Conservation (phyloP, 768 basidiomycete species). For the Termitomyces bulborhizus region DNA sequence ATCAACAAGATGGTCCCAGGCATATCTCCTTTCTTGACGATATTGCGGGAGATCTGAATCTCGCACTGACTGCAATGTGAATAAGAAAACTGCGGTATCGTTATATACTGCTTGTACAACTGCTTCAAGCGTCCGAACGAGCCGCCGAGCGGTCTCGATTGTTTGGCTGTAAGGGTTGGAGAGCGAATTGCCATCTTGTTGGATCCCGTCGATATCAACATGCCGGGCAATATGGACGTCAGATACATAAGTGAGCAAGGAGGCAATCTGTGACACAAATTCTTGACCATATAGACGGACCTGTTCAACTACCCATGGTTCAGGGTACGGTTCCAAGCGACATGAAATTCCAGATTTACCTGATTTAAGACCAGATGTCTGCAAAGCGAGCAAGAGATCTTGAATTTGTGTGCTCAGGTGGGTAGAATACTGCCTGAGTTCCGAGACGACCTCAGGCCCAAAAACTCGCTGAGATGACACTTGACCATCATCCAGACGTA, state of each 20-base stretch:
- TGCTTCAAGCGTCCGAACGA: constrained; percentile 67
- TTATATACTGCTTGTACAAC: constrained; percentile 72
- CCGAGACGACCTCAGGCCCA: constrained; percentile 44
- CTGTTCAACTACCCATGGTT: constrained; percentile 29
- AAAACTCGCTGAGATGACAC: constrained; percentile 43
- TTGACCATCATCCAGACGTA: constrained; percentile 45
- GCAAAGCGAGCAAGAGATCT: constrained; percentile 27
- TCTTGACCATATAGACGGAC: constrained; percentile 39
- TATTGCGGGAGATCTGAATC: constrained; percentile 26
- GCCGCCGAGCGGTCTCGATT: constrained; percentile 60
- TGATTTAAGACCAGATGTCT: constrained; percentile 26
- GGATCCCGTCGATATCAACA: constrained; percentile 78
- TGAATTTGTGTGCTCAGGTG: constrained; percentile 47
- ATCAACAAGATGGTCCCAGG: constrained; percentile 42
- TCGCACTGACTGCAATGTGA: constrained; percentile 49
- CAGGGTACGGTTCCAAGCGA: background rate
- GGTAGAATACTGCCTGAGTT: constrained; percentile 41
- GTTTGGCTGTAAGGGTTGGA: constrained; percentile 54
- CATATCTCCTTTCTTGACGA: constrained; percentile 25
- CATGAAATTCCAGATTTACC: constrained; percentile 22
- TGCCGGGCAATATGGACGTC: constrained; percentile 76
- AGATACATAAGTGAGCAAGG: constrained; percentile 52
- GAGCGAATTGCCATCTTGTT: constrained; percentile 37
- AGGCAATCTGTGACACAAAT: constrained; percentile 48
- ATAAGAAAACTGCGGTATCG: constrained; percentile 54